A percentile compares a stretch with the other conserved stretches of the same genome.
These are phyloP conservation scores for Hemileccinum hortonii DNA, from an alignment of 1,284 basidiomycete species.

Conservation along the genomic window DNA sequence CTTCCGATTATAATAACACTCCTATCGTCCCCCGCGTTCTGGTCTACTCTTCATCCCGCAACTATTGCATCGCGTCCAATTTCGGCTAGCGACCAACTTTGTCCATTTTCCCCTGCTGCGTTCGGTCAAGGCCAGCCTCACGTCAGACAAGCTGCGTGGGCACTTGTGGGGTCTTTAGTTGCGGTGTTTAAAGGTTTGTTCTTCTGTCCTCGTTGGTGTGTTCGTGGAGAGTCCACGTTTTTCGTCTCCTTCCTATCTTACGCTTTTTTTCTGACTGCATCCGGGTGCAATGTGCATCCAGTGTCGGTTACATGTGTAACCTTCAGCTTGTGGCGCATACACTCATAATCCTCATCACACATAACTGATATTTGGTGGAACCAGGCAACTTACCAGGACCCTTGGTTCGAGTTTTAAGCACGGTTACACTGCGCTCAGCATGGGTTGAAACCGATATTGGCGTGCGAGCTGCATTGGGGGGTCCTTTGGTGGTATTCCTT, in stretches of 20 bases:
- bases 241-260: not conserved
- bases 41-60: conserved; percentile 56
- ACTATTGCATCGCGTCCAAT: not conserved
- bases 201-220: not conserved
- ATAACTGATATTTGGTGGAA: conserved; percentile 5
- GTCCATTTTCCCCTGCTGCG: conserved; percentile 46
- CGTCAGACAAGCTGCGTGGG: conserved; percentile 70
- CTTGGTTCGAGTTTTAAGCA: conserved; percentile 48
- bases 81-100: conserved; percentile 2
- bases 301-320: not conserved
- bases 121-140: conserved; percentile 65
- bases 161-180: conserved; percentile 45
- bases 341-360: not conserved
- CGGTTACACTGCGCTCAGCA: conserved; percentile 66
- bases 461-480: conserved; percentile 70
- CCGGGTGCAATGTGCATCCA: not conserved
- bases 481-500: conserved; percentile 68
- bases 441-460: conserved; percentile 73
- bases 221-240: not conserved
- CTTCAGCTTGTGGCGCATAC: not conserved
- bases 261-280: not conserved
- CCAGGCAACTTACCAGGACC: conserved; percentile 41
- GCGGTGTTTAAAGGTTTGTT: conserved; percentile 42
- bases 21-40: conserved; percentile 54
- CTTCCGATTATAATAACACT: conserved; percentile 35